These are phyloP conservation scores for Calonectria pseudoturangicola DNA, from an alignment of 2,329 filamentous ascomycete genomes.

Conservation along the genomic window DNA sequence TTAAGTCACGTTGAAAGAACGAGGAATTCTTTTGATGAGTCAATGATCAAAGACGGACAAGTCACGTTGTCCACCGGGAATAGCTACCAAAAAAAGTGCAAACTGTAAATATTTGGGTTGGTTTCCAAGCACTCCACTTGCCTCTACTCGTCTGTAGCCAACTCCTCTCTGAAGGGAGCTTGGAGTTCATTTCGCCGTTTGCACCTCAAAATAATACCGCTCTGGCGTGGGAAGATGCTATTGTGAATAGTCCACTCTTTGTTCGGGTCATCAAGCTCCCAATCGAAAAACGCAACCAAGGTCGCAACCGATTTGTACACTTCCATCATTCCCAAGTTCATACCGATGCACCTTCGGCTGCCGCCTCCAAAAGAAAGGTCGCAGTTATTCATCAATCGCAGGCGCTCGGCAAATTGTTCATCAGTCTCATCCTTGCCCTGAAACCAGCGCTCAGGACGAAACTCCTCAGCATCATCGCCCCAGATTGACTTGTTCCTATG, in stretches of 20 bases:
- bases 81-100: neutral
- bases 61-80: neutral
- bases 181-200: neutral
- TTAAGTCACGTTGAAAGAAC: no score
- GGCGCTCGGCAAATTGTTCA: neutral
- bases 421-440: neutral
- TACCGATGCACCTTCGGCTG: constrained; percentile 21
- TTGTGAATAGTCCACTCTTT: constrained; percentile 20
- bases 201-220: neutral
- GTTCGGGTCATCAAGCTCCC: neutral
- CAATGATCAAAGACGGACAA: no score
- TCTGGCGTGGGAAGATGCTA: constrained; percentile 4
- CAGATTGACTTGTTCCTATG: neutral
- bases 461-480: constrained; percentile 5
- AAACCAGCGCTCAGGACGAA: constrained; percentile 30
- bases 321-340: constrained; percentile 30
- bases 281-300: neutral
- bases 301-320: constrained; percentile 28
- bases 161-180: neutral
- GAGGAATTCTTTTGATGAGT: no score
- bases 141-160: neutral
- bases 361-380: constrained; percentile 28
- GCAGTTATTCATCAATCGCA: constrained; percentile 8
- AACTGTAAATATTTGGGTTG: no score
- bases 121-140: no score